Evolutionary conservation across 495 filamentous ascomycete genomes (phyloP).

Genomic region (Saxophila tyrrhenica): DNA sequence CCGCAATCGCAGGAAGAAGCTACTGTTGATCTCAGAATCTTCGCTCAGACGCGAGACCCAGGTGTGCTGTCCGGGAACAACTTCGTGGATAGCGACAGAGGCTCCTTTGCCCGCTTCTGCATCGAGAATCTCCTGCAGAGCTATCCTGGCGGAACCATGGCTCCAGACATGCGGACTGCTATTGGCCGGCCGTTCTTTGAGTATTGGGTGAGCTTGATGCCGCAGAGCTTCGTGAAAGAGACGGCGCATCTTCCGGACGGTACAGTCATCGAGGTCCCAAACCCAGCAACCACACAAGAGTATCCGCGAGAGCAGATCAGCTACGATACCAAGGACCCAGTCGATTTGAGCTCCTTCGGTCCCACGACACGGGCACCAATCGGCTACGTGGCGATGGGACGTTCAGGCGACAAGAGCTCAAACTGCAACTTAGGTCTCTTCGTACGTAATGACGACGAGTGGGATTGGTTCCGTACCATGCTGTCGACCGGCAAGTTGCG

Average conservation of each 20-base stretch:
- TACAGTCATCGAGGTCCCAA: conserved; percentile 21
- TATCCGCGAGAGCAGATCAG: conserved; percentile 22
- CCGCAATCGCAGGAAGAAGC: conserved; percentile 17
- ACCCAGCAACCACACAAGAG: conserved; percentile 20
- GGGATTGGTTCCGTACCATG: conserved; percentile 19
- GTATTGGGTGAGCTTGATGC: conserved; percentile 30
- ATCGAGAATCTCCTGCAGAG: conserved; percentile 29
- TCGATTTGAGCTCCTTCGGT: conserved; percentile 4
- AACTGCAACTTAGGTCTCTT: conserved; percentile 25
- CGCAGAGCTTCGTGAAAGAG: conserved; percentile 25
- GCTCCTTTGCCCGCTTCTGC: conserved; percentile 30
- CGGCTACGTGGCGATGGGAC: conserved; percentile 22
- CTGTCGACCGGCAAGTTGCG: conserved; percentile 16
- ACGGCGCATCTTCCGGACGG: conserved; percentile 18
- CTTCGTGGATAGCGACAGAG: conserved; percentile 26
- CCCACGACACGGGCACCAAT: conserved; percentile 15
- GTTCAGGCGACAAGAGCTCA: conserved; percentile 24
- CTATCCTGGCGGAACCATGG: conserved; percentile 31
- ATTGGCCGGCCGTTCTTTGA: conserved; percentile 27
- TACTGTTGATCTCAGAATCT: conserved; percentile 23
- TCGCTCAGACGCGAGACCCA: conserved; percentile 21
- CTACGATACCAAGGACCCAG: conserved; percentile 15
- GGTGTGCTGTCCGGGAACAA: conserved; percentile 20
- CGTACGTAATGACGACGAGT: conserved; percentile 21
- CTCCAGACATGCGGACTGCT: conserved; percentile 27